Conservation (phyloP, 129 eudicot genomes). For the Flaveria ramosissima region DNA sequence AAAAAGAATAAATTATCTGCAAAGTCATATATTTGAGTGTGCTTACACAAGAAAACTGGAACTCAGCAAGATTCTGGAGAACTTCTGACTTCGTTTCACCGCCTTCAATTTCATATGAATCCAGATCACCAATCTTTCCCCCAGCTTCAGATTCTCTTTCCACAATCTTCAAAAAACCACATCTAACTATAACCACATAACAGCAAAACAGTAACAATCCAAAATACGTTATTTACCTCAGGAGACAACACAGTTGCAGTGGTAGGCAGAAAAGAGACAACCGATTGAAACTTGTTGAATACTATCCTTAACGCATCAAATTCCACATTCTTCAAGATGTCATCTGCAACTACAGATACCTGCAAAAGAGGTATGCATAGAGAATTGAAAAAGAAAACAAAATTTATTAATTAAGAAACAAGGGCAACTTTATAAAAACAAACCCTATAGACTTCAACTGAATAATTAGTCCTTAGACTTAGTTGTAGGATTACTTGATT, state of each 20-base stretch:
- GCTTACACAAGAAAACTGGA: constrained; percentile 92
- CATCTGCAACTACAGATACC: constrained; percentile 96
- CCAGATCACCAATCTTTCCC: constrained; percentile 79
- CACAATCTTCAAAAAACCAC: constrained; percentile 52
- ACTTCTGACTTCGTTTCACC: constrained; percentile 92
- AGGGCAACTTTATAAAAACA: not conserved
- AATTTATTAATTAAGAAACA: not conserved
- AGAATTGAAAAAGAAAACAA: not conserved
- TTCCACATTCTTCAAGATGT: constrained; percentile 88
- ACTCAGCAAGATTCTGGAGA: constrained; percentile 86
- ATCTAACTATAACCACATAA: constrained; percentile 3
- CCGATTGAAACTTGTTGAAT: constrained; percentile 90
- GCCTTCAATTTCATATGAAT: constrained; percentile 93
- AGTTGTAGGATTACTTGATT: not conserved
- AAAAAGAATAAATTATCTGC: not conserved
- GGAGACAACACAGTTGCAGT: constrained; percentile 86
- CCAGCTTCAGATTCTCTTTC: constrained; percentile 97
- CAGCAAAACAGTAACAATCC: not conserved
- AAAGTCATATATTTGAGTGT: not conserved
- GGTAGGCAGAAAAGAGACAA: constrained; percentile 82
- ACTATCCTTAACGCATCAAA: constrained; percentile 91
- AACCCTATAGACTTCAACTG: not conserved
- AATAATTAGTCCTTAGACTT: not conserved
- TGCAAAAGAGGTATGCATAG: constrained; percentile 28
- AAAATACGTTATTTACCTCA: constrained; percentile 52